Conservation (phyloP, 202 grass and related monocot species). For the Alloteropsis angusta region DNA sequence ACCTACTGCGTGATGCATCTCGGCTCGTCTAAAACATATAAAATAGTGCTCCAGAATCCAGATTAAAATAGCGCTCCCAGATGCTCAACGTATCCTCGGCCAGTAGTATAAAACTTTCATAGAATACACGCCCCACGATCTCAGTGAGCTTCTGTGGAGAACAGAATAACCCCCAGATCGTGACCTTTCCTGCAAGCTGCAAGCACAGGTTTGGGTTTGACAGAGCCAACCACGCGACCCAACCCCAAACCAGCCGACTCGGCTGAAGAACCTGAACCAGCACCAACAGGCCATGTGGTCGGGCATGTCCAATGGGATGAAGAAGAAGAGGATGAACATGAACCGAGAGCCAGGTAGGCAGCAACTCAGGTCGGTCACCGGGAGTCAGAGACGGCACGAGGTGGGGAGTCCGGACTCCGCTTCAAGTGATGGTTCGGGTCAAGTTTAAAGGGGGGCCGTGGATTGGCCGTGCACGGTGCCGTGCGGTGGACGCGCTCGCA, state of each 20-base stretch:
- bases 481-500: no score
- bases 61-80: background rate
- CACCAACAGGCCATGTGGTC: background rate
- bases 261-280: background rate
- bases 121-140: background rate
- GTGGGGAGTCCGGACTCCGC: background rate
- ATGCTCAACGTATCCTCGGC: background rate
- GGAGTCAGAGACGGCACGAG: background rate
- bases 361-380: background rate
- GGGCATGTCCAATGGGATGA: no score
- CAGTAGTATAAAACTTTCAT: no score
- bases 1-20: constrained; percentile 6
- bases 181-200: no score
- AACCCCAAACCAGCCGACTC: background rate
- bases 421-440: constrained; percentile 9
- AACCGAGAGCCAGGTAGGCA: no score
- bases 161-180: background rate
- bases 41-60: background rate
- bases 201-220: no score
- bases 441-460: background rate
- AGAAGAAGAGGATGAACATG: no score
- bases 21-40: background rate
- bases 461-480: no score
- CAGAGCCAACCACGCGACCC: background rate
- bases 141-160: background rate